phyloP scores from a whole-genome alignment of 257 asterid genomes.

The Schizonepeta tenuifolia region DNA sequence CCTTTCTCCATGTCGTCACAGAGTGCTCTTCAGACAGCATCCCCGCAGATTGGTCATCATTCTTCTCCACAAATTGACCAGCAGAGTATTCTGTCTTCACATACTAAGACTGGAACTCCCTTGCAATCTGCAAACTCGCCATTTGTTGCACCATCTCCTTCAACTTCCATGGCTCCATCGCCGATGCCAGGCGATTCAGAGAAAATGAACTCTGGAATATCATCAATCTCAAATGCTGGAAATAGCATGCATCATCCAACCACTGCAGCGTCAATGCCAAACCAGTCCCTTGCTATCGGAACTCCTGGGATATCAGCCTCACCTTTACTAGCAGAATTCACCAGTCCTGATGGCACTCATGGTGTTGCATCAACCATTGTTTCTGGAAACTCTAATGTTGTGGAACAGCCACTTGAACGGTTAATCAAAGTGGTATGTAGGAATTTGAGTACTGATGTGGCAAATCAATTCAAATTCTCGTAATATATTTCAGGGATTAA shows the following conservation, averaged over 20 bases:
- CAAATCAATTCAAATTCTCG: neutral
- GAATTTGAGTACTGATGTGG: conserved; percentile 20
- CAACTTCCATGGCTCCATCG: conserved; percentile 91
- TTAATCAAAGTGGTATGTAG: conserved; percentile 70
- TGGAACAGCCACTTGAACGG: conserved; percentile 85
- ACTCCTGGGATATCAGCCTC: conserved; percentile 99
- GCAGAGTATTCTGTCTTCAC: conserved; percentile 65
- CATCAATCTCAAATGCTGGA: conserved; percentile 69
- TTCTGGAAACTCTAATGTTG: conserved; percentile 60
- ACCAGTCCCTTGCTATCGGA: conserved; percentile 88
- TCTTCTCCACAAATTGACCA: conserved; percentile 89
- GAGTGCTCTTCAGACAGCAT: conserved; percentile 71
- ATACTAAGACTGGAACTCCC: conserved; percentile 78
- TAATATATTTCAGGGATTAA: neutral
- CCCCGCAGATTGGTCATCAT: conserved; percentile 84
- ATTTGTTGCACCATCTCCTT: conserved; percentile 82
- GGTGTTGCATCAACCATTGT: conserved; percentile 64
- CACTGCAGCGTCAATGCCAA: conserved; percentile 60
- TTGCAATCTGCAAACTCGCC: conserved; percentile 87
- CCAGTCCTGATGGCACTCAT: conserved; percentile 79
- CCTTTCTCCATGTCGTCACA: conserved; percentile 74
- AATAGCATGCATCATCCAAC: conserved; percentile 57
- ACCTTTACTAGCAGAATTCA: conserved; percentile 88
- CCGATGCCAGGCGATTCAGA: conserved; percentile 91
- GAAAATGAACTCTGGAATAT: conserved; percentile 62